Evolutionary conservation across 352 stramenopile genomes (phyloP).

Genomic region (Globisporangium camurandrum): DNA sequence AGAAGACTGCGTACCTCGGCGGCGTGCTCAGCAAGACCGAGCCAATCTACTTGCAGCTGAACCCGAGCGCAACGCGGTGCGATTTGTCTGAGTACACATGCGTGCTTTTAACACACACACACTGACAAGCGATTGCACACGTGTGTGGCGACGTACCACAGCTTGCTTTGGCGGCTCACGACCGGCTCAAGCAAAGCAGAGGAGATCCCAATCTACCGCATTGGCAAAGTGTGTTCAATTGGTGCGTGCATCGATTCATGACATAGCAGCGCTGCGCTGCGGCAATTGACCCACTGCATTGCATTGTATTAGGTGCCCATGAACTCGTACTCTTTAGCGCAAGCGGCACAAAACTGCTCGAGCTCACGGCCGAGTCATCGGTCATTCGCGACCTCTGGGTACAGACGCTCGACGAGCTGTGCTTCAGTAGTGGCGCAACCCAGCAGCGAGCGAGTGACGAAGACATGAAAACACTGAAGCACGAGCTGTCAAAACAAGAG

Average conservation of each 20-base stretch:
- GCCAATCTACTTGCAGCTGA: slow-evolving; percentile 51
- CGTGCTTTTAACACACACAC: too few species aligned
- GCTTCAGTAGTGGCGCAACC: slow-evolving; percentile 14
- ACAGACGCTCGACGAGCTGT: slow-evolving; percentile 63
- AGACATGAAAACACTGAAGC: slow-evolving; percentile 32
- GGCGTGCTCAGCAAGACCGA: slow-evolving; percentile 55
- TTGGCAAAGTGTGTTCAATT: slow-evolving; percentile 49
- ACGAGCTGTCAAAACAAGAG: slow-evolving; percentile 45
- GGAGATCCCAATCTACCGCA: slow-evolving; percentile 39
- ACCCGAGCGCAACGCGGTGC: slow-evolving; percentile 36
- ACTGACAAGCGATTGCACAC: too few species aligned
- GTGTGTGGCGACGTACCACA: slow-evolving; percentile 5
- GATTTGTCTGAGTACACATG: not conserved
- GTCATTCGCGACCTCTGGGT: slow-evolving; percentile 52
- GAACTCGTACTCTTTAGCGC: slow-evolving; percentile 43
- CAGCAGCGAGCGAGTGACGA: slow-evolving; percentile 9
- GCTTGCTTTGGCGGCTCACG: slow-evolving; percentile 36
- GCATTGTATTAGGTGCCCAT: slow-evolving; percentile 15
- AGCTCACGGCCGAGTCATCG: slow-evolving; percentile 35
- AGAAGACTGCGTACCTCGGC: slow-evolving; percentile 57
- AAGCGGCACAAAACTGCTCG: slow-evolving; percentile 57
- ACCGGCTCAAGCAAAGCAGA: slow-evolving; percentile 30
- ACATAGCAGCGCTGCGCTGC: not conserved
- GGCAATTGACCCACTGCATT: not conserved
- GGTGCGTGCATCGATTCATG: slow-evolving; percentile 15